A percentile compares a stretch with the other conserved stretches of the same genome.
phyloP scores from a whole-genome alignment of 2,329 filamentous ascomycete species.

The Colletotrichum abscissum region DNA sequence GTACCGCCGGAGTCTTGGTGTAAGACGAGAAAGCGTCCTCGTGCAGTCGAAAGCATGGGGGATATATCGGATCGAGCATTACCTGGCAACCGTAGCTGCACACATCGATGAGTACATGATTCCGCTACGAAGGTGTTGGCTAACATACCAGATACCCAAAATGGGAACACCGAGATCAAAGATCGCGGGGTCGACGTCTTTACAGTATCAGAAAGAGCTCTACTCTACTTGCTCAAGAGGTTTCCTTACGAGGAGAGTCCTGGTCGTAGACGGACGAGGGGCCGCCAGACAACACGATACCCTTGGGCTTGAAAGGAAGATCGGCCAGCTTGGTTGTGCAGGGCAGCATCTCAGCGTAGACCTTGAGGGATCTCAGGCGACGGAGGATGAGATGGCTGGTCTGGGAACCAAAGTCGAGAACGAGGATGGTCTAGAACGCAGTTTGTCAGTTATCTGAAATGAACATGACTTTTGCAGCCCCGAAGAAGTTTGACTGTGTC shows the following conservation, averaged over 20 bases:
- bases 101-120: not conserved
- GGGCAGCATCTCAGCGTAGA: conserved; percentile 89
- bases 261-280: conserved; percentile 84
- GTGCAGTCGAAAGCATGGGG: no score
- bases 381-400: conserved; percentile 81
- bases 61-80: not conserved
- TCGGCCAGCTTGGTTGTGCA: conserved; percentile 86
- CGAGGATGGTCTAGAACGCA: conserved; percentile 70
- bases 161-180: conserved; percentile 79
- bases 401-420: conserved; percentile 78
- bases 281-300: conserved; percentile 72
- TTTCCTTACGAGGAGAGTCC: conserved; percentile 66
- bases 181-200: conserved; percentile 80
- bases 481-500: not conserved
- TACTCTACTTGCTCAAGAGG: not conserved
- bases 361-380: conserved; percentile 80
- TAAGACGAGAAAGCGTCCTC: not conserved
- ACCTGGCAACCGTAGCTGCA: conserved; percentile 27
- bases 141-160: conserved; percentile 68
- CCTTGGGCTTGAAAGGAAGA: conserved; percentile 82
- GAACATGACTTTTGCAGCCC: no score
- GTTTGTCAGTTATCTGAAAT: not conserved
- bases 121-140: not conserved
- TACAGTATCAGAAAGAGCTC: conserved; percentile 25
- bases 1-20: not conserved